These are phyloP conservation scores for Nicotiana noctiflora DNA, from an alignment of 257 asterid genomes.

Conservation along the genomic window DNA sequence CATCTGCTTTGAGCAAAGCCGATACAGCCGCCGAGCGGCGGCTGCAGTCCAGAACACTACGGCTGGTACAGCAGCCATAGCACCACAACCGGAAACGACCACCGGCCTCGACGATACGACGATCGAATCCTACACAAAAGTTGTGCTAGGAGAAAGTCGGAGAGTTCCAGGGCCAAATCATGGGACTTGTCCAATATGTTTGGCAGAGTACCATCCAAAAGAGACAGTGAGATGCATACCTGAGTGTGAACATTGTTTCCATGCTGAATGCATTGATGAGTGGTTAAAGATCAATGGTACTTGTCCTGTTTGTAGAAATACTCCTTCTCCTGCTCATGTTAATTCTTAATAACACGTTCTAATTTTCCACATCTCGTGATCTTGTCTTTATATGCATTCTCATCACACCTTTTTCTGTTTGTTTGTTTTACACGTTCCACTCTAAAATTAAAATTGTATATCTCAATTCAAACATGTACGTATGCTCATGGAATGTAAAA, in stretches of 20 bases:
- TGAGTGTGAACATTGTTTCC: slow-evolving; percentile 74
- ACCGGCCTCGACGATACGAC: slow-evolving; percentile 57
- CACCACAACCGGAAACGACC: slow-evolving; percentile 12
- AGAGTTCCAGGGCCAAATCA: slow-evolving; percentile 60
- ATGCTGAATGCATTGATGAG: slow-evolving; percentile 73
- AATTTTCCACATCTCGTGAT: not conserved
- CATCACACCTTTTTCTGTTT: not conserved
- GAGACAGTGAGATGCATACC: slow-evolving; percentile 61
- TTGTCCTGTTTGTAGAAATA: slow-evolving; percentile 72
- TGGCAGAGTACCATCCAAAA: slow-evolving; percentile 54
- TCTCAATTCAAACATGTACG: too few species aligned
- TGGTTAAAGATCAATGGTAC: slow-evolving; percentile 60
- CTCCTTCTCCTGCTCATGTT: slow-evolving; percentile 33
- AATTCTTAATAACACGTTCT: not conserved
- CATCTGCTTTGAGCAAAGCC: slow-evolving; percentile 4
- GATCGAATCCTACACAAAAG: slow-evolving; percentile 57
- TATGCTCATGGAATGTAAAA: too few species aligned
- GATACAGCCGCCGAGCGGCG: not conserved
- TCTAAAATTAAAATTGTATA: too few species aligned
- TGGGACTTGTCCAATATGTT: slow-evolving; percentile 66
- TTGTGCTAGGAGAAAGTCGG: slow-evolving; percentile 59
- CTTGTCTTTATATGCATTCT: not conserved
- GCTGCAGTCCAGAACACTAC: slow-evolving; percentile 11
- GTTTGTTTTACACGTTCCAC: too few species aligned
- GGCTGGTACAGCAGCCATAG: slow-evolving; percentile 7